A percentile compares a stretch with the other conserved stretches of the same genome.
Conservation (phyloP, 2,329 filamentous ascomycete genomes). For the Botryosphaeria dothidea region DNA sequence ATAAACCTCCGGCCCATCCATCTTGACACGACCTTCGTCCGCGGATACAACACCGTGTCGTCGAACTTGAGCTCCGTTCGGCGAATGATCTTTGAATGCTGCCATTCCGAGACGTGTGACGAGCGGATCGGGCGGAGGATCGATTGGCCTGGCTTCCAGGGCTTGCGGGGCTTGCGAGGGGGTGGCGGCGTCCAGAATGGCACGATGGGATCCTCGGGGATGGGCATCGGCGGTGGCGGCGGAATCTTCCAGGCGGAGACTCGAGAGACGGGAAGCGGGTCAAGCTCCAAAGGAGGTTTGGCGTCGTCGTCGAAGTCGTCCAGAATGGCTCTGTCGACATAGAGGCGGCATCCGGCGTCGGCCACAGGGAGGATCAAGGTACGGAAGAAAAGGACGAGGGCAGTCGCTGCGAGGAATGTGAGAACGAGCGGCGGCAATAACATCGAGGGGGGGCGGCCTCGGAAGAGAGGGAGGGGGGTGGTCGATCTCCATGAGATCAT, state of each 20-base stretch:
- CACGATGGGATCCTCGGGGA: no score
- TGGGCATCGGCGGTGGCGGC: neutral
- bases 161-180: neutral
- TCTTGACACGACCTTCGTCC: neutral
- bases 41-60: neutral
- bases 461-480: neutral
- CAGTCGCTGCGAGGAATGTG: neutral
- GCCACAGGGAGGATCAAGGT: neutral
- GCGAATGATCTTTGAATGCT: no score
- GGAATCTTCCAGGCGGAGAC: neutral
- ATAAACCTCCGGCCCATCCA: no score
- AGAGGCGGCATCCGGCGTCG: neutral
- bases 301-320: neutral
- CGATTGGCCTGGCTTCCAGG: conserved; percentile 5
- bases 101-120: no score
- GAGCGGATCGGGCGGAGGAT: conserved; percentile 5
- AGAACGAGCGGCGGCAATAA: neutral
- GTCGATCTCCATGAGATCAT: neutral
- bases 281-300: neutral
- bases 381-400: neutral
- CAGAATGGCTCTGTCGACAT: no score
- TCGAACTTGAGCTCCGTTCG: no score
- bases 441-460: neutral
- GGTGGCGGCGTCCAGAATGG: no score
- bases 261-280: neutral